Evolutionary conservation across 208 protist genomes (phyloP).

Genomic region (Trypanosoma rangeli): DNA sequence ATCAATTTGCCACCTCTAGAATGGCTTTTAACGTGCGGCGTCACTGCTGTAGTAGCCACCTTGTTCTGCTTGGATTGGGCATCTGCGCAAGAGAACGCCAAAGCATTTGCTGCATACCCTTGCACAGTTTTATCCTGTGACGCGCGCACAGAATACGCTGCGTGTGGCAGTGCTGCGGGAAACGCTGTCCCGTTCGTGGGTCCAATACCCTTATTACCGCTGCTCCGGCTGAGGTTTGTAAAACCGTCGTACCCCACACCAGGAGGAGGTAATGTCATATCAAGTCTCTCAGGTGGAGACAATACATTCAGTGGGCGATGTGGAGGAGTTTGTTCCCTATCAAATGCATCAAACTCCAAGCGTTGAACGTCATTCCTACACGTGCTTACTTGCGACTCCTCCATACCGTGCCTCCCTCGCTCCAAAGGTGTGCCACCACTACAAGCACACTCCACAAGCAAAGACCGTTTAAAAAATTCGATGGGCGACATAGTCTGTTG

Average conservation of each 20-base stretch:
- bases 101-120: no score
- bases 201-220: neutral
- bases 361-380: neutral
- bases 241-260: neutral
- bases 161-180: neutral
- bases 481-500: conserved; percentile 38
- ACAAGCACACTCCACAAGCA: neutral
- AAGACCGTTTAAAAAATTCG: conserved; percentile 52
- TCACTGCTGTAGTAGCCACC: neutral
- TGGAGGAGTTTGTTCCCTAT: conserved; percentile 5
- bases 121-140: neutral
- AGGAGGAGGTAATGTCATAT: neutral
- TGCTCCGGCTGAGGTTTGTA: neutral
- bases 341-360: conserved; percentile 7
- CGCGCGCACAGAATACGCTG: neutral
- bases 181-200: neutral
- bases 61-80: no score
- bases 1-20: neutral
- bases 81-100: no score
- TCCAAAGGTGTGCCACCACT: neutral
- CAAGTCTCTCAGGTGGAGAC: conserved; percentile 10
- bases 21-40: neutral
- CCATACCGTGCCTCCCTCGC: neutral
- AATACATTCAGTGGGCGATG: conserved; percentile 10
- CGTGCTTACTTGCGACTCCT: neutral